A percentile compares a stretch with the other conserved stretches of the same genome.
These are phyloP conservation scores for Pyrenula aspistea DNA, from an alignment of 495 filamentous ascomycete species.

Conservation along the genomic window DNA sequence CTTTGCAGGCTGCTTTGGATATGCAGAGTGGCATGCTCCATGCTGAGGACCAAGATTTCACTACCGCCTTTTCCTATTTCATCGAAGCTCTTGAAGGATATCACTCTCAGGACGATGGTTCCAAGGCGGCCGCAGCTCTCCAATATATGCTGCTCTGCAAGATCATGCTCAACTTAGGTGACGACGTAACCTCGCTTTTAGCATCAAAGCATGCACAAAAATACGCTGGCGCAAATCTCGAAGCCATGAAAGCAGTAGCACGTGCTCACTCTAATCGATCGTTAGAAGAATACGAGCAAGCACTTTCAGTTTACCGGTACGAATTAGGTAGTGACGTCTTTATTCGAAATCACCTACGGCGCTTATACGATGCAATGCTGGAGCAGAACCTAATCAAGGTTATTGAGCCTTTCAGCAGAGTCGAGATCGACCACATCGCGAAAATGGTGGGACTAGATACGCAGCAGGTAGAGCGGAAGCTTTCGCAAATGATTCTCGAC, in stretches of 20 bases:
- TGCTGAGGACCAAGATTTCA: slow-evolving; percentile 97
- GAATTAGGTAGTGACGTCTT: slow-evolving; percentile 89
- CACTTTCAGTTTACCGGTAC: slow-evolving; percentile 74
- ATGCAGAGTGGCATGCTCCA: slow-evolving; percentile 99
- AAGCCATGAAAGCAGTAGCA: slow-evolving; percentile 98
- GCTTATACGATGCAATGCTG: slow-evolving; percentile 94
- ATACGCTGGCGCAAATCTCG: slow-evolving; percentile 85
- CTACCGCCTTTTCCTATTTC: slow-evolving; percentile 96
- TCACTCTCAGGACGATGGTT: slow-evolving; percentile 76
- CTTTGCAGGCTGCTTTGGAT: slow-evolving; percentile 89
- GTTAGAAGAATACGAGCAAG: slow-evolving; percentile 91
- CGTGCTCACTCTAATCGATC: slow-evolving; percentile 89
- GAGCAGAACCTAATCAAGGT: slow-evolving; percentile 99
- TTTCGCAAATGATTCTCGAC: slow-evolving; percentile 98
- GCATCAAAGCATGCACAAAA: slow-evolving; percentile 89
- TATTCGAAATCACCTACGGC: slow-evolving; percentile 86
- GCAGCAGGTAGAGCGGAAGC: slow-evolving; percentile 92
- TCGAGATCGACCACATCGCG: slow-evolving; percentile 92
- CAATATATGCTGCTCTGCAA: slow-evolving; percentile 99
- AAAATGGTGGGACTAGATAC: slow-evolving; percentile 95
- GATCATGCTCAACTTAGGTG: slow-evolving; percentile 94
- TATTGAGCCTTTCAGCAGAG: slow-evolving; percentile 93
- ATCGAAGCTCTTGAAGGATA: slow-evolving; percentile 98
- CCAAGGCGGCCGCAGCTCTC: slow-evolving; percentile 76
- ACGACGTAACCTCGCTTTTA: slow-evolving; percentile 90